Base-by-base conservation (phyloP, 2,329 filamentous ascomycete genomes). In the Cryphonectria naterciae region DNA sequence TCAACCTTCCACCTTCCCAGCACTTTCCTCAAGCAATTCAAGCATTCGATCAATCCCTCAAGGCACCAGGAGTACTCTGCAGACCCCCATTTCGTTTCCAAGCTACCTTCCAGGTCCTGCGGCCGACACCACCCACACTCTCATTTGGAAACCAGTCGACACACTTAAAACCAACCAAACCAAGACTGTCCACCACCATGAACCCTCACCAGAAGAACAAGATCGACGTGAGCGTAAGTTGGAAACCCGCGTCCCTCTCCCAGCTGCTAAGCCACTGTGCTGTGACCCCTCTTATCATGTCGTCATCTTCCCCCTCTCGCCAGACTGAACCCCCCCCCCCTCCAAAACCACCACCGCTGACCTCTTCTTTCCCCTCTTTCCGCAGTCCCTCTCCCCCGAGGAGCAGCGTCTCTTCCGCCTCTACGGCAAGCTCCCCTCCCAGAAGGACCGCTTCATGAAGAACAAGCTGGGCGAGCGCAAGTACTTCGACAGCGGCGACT, bases 161-260 rank as follows among this genome's bases (percentile, higher is more conserved):
- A 54, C 62, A 35, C 41, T 46, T 32, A 2, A n/a, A 22, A 35
- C 13, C 62, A 11, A 22, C 67, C 58, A 46, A 17, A 10, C 52
- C 32, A 35, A 43, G 17, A 37, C 61, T 64, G 39, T 74, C 73
- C 82, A 86, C 77, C 82, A 86, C 77, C 75, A 97, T 98, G 94
- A 98, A 98, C 82, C 95, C 95, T 77, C 94, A 95, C 82, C 93
- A 98, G 87, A 95, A 97, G 88, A 98, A 98, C 88, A 98, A 99
- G 87, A 88, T 98, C 78, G 96, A 99, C 84, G 88, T 98, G 84
- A 95, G 89, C 86, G 96, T 98, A 85, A 85, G 93, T 88, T 62
- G 58, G 63, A 70, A 70, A 1, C 11, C 37, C 68, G 74, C 69
- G 65, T 54, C 64, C 64, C 67, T 67, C 67, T 69, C 68, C 67